Evolutionary conservation across 2,329 filamentous ascomycete genomes (phyloP), one percentile per base, ranked within the genome.

Genomic region (Ceratocystis albifundus): DNA sequence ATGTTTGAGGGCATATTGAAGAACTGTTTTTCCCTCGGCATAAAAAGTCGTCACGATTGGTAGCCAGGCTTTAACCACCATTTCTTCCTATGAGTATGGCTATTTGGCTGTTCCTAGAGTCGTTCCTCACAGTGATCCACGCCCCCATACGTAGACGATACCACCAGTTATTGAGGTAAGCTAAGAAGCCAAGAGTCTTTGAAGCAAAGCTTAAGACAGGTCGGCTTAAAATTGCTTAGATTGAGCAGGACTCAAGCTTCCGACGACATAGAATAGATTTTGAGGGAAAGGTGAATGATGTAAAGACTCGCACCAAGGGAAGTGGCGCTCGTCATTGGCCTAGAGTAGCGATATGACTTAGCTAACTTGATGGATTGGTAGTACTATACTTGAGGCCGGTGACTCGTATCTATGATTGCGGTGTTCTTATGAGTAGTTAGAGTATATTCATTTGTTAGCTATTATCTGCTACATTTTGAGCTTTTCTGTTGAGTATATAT

Each of bases 31-130:
- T 96, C 96, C 78, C 81, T 92, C 36, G 79, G 79, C 30, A 95
- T 96, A 75, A 89, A 91, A 75, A 72, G n/a, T 82, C 65, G 80
- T 94, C 75, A 95, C 96, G 87, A 80, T 94, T 68, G 90, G 84
- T 69, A 89, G 89, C 7, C 91, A 96, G 72, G 78, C 91, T 22
- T 82, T 95, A 76, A 96, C 96, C 72, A 83, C 95, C 70, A n/a
- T 93, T 90, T 20, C 77, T 96, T 10, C 88, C 89, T 0, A 82
- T 89, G 72, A 90, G 88, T 64, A 80, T 88, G 3, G 73, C 86
- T 17, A 86, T 96, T 66, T 86, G 90, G 65, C 77, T 86, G 28
- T 81, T 92, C 64, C 90, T 90, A 0, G 89, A 80, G 32, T 77
- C 75, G 75, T 69, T 74, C 64, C 70, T 63, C 1, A 65, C 65